phyloP scores from a whole-genome alignment of 495 filamentous ascomycete species.

The Schizothecium vesticola region DNA sequence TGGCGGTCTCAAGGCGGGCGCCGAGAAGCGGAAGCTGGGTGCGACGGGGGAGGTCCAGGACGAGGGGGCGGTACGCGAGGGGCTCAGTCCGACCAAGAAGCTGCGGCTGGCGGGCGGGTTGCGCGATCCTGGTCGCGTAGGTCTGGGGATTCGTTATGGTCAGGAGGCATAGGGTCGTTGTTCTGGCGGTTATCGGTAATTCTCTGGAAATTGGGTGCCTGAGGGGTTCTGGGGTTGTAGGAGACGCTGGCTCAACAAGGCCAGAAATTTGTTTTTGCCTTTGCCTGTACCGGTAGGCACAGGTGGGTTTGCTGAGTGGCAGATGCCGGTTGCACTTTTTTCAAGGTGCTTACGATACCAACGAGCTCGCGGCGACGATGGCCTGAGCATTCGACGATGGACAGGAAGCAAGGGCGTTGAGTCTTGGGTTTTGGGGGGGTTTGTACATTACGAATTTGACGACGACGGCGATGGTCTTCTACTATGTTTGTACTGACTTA shows the following conservation, averaged over 20 bases:
- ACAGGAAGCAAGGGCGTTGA: not conserved
- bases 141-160: conserved; percentile 57
- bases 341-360: conserved; percentile 1
- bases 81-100: conserved; percentile 53
- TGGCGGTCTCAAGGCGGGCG: conserved; percentile 58
- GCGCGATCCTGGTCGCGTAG: conserved; percentile 41
- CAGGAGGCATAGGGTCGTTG: conserved; percentile 20
- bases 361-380: not conserved
- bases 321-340: not conserved
- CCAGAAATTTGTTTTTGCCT: not conserved
- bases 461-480: not conserved
- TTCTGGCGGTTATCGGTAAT: not conserved
- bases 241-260: not conserved
- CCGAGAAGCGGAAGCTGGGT: conserved; percentile 57
- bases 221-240: not conserved
- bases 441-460: conserved; percentile 11
- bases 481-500: not conserved
- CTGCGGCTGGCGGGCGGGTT: conserved; percentile 43
- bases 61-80: conserved; percentile 25
- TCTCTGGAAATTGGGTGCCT: not conserved
- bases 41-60: conserved; percentile 35
- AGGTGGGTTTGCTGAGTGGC: not conserved
- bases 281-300: not conserved
- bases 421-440: not conserved
- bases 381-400: not conserved